phyloP scores from a whole-genome alignment of 345 rosid genomes.

The Lepidium africanum region DNA sequence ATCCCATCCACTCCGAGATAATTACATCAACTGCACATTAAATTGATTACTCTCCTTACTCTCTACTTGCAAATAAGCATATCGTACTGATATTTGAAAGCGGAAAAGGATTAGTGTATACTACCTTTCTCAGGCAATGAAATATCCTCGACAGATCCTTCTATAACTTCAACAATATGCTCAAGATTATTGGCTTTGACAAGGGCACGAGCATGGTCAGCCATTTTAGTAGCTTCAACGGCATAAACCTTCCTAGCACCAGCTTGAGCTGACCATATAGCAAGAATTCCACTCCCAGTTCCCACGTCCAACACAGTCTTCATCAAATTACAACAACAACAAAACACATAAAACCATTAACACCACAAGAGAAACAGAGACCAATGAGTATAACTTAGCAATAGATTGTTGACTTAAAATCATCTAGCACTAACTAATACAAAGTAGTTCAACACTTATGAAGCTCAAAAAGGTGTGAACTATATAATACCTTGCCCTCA shows the following conservation, averaged over 20 bases:
- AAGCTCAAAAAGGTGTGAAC: neutral
- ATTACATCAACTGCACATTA: conserved; percentile 80
- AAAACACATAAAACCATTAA: no score
- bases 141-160: conserved; percentile 81
- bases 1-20: conserved; percentile 99
- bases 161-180: conserved; percentile 72
- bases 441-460: neutral
- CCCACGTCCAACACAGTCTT: conserved; percentile 97
- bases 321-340: conserved; percentile 12
- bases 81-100: neutral
- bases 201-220: conserved; percentile 85
- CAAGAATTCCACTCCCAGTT: conserved; percentile 97
- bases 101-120: neutral
- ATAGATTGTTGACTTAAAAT: neutral
- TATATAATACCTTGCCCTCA: conserved; percentile 54
- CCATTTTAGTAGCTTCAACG: conserved; percentile 90
- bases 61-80: neutral
- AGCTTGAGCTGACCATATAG: conserved; percentile 98
- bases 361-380: neutral
- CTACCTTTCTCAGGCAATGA: conserved; percentile 87
- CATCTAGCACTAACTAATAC: neutral
- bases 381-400: neutral
- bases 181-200: conserved; percentile 72
- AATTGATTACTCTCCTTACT: neutral
- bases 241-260: conserved; percentile 99